A percentile compares a stretch with the other conserved stretches of the same genome.
These are phyloP conservation scores for Phytopythium chamaehyphon DNA, from an alignment of 352 stramenopile genomes.

Conservation along the genomic window DNA sequence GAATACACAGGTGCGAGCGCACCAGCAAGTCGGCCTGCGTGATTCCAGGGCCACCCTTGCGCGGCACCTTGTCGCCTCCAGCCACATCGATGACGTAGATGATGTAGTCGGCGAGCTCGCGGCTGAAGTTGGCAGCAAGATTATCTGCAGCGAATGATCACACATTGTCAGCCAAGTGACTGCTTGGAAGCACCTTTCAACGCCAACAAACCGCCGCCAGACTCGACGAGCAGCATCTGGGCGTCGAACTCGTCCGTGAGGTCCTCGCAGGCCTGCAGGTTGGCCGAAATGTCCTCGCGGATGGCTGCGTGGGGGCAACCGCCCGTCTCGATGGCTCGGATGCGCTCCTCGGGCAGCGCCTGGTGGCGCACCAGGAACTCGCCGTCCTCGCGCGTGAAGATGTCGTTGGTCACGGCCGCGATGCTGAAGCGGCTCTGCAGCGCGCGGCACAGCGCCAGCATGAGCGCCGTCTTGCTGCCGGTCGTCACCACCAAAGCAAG, in stretches of 20 bases:
- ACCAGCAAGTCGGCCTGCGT: slow-evolving; percentile 95
- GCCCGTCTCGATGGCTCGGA: slow-evolving; percentile 96
- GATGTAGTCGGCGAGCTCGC: slow-evolving; percentile 97
- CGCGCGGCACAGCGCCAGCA: slow-evolving; percentile 88
- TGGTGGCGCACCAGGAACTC: slow-evolving; percentile 96
- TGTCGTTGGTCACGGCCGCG: slow-evolving; percentile 97
- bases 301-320: slow-evolving; percentile 97
- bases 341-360: slow-evolving; percentile 88
- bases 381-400: slow-evolving; percentile 98
- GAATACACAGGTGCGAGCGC: background rate
- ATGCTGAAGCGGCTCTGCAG: slow-evolving; percentile 84
- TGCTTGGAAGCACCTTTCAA: background rate
- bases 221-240: slow-evolving; percentile 90
- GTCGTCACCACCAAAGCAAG: too few species aligned
- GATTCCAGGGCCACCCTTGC: slow-evolving; percentile 97
- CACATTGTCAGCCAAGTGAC: slow-evolving; percentile 1
- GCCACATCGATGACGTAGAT: slow-evolving; percentile 99
- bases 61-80: slow-evolving; percentile 96
- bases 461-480: slow-evolving; percentile 93
- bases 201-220: slow-evolving; percentile 53
- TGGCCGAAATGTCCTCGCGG: slow-evolving; percentile 96
- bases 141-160: slow-evolving; percentile 82
- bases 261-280: slow-evolving; percentile 94
- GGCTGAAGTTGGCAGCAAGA: slow-evolving; percentile 96
- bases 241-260: slow-evolving; percentile 88